Conservation (phyloP, 306 rosid species). For the Fragaria nilgerrensis region DNA sequence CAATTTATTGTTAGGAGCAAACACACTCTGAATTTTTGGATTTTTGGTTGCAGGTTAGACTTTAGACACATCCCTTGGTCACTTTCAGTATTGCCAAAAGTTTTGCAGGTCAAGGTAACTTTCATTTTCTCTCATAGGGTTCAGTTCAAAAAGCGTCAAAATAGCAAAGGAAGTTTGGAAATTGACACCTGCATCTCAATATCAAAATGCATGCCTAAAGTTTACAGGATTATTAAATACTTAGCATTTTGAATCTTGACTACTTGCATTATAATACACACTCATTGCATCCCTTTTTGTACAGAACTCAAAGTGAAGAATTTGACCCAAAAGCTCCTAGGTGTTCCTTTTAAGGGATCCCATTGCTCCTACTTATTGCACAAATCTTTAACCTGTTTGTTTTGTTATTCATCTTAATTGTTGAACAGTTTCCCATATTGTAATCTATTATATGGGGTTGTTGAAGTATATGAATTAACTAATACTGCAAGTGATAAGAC, state of each 20-base stretch:
- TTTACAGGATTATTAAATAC: not conserved
- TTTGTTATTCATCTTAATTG: not conserved
- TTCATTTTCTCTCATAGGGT: not conserved
- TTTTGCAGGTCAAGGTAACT: not conserved
- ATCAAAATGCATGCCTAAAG: not conserved
- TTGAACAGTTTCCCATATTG: not conserved
- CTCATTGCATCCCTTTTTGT: not conserved
- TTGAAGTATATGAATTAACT: not conserved
- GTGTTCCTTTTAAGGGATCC: slow-evolving; percentile 14
- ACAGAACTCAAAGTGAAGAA: not conserved
- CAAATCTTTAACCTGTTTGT: not conserved
- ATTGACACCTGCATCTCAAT: not conserved
- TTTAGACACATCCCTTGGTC: not conserved
- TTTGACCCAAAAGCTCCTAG: slow-evolving; percentile 6
- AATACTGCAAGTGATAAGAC: not conserved
- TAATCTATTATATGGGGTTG: not conserved
- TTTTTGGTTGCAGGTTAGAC: not conserved
- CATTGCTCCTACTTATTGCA: not conserved
- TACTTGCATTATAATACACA: not conserved
- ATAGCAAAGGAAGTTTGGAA: not conserved
- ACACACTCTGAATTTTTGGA: not conserved
- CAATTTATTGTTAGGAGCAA: not conserved
- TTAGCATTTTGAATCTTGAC: not conserved
- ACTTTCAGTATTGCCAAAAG: not conserved
- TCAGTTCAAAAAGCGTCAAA: not conserved